Percentiles rank a stretch among this genome's conserved stretches.
Evolutionary conservation across 208 protist species (phyloP).

Genomic region (Herpetomonas tarakana): DNA sequence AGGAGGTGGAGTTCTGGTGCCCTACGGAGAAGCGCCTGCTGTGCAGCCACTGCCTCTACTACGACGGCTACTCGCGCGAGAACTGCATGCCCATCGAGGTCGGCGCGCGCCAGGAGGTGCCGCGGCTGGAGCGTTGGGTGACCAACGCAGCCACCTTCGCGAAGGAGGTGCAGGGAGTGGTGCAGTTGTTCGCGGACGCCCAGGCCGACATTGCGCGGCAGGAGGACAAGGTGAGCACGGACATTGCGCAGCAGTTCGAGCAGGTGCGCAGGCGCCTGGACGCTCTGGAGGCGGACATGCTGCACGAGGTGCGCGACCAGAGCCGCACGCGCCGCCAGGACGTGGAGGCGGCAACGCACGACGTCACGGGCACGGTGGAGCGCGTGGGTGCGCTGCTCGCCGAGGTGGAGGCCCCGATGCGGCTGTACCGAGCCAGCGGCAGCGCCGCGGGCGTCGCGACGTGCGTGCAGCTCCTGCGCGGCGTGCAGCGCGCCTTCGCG

Average conservation of each 20-base stretch:
- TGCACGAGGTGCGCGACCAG: slow-evolving; percentile 27
- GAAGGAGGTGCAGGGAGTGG: slow-evolving; percentile 52
- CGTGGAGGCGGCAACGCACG: slow-evolving; percentile 24
- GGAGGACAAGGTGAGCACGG: slow-evolving; percentile 25
- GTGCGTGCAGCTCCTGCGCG: slow-evolving; percentile 40
- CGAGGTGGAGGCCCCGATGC: slow-evolving; percentile 36
- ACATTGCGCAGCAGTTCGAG: slow-evolving; percentile 41
- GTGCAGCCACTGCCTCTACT: slow-evolving; percentile 79
- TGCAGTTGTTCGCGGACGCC: slow-evolving; percentile 52
- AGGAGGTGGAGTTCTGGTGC: slow-evolving; percentile 79
- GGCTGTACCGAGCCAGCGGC: slow-evolving; percentile 19
- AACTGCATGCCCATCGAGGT: slow-evolving; percentile 65
- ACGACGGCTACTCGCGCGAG: slow-evolving; percentile 61
- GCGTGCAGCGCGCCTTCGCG: slow-evolving; percentile 47
- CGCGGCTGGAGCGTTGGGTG: slow-evolving; percentile 53
- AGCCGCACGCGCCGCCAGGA: slow-evolving; percentile 21
- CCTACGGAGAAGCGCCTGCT: slow-evolving; percentile 57
- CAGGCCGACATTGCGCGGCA: slow-evolving; percentile 33
- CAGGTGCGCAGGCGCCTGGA: slow-evolving; percentile 36
- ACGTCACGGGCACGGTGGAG: slow-evolving; percentile 41
- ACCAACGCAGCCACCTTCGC: slow-evolving; percentile 56
- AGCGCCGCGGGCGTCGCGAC: slow-evolving; percentile 27
- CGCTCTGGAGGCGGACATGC: slow-evolving; percentile 36
- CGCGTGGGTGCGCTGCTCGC: slow-evolving; percentile 35
- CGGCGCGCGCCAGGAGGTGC: slow-evolving; percentile 40